Conservation (phyloP, 116 monocot genomes). For the Zostera marina region DNA sequence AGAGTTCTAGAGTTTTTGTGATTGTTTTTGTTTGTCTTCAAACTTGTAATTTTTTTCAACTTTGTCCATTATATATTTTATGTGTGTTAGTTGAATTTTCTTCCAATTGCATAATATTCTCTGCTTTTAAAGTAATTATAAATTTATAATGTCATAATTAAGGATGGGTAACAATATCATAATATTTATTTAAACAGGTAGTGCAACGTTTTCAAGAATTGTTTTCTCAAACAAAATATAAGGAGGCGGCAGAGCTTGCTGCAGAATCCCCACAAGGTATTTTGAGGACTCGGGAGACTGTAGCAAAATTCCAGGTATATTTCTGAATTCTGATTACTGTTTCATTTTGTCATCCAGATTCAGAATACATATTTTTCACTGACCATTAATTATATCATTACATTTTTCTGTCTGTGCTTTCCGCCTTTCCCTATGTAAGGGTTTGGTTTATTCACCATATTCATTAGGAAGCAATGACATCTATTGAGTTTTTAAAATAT, state of each 20-base stretch:
- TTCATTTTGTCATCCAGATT: neutral
- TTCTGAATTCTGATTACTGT: neutral
- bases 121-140: too few species aligned
- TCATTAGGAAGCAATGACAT: neutral
- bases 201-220: constrained; percentile 98
- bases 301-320: constrained; percentile 94
- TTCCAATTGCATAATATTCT: too few species aligned
- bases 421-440: too few species aligned
- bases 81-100: too few species aligned
- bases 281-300: constrained; percentile 90
- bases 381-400: too few species aligned
- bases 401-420: too few species aligned
- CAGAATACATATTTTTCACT: neutral
- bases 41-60: too few species aligned
- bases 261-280: constrained; percentile 98
- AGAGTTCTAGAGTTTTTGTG: too few species aligned
- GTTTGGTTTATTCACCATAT: neutral
- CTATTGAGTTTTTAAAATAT: neutral
- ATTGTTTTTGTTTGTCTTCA: too few species aligned
- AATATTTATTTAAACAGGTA: constrained; percentile 29
- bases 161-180: neutral
- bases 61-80: too few species aligned
- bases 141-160: too few species aligned
- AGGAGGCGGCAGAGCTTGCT: constrained; percentile 99
- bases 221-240: constrained; percentile 98